Percentiles rank a stretch among this genome's conserved stretches.
Conservation (phyloP, 257 asterid genomes). For the Jacaranda copaia region DNA sequence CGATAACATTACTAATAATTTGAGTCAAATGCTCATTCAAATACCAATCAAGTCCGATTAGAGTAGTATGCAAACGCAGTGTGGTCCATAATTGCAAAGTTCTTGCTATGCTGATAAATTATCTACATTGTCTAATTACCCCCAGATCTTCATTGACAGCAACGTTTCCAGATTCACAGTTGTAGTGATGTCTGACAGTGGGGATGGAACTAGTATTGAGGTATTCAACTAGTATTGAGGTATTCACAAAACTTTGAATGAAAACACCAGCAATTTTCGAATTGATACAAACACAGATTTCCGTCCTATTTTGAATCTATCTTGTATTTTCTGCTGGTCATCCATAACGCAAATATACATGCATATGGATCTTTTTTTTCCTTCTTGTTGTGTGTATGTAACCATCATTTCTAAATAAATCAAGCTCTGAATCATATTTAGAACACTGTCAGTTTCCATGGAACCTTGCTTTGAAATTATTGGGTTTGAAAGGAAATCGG, state of each 20-base stretch:
- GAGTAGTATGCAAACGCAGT: slow-evolving; percentile 11
- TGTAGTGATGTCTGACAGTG: not conserved
- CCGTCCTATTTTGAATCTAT: too few relatives aligned
- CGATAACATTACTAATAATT: not conserved
- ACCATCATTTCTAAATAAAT: not conserved
- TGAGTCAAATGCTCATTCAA: not conserved
- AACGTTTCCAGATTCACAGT: not conserved
- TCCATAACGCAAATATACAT: not conserved
- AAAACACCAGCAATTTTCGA: not conserved
- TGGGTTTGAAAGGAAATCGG: not conserved
- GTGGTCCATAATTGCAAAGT: not conserved
- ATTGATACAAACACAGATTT: too few relatives aligned
- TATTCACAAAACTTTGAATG: not conserved
- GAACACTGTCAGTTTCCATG: not conserved
- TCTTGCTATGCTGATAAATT: not conserved
- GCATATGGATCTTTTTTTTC: not conserved
- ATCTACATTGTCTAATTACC: not conserved
- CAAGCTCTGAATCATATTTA: not conserved
- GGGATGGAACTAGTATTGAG: not conserved
- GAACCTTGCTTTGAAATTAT: not conserved
- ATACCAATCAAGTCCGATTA: not conserved
- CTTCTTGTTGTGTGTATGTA: not conserved
- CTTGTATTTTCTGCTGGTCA: too few relatives aligned
- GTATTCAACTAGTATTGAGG: not conserved
- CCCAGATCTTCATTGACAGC: not conserved